Conservation (phyloP, 2,329 filamentous ascomycete species). For the Torrubiellomyces zombiae region DNA sequence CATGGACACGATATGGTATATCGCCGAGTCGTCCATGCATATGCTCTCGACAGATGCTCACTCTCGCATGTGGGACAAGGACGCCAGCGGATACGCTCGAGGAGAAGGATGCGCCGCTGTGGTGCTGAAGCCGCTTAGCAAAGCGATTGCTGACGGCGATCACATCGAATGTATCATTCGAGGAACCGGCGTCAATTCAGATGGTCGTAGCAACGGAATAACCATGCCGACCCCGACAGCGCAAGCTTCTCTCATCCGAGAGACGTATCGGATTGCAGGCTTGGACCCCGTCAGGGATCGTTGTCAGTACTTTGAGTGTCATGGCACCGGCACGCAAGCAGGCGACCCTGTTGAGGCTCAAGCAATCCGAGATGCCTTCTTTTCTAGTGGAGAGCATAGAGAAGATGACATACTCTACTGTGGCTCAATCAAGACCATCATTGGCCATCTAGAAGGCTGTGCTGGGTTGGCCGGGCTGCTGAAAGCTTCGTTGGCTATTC, state of each 20-base stretch:
- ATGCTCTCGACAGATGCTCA: constrained; percentile 20
- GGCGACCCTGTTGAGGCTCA: constrained; percentile 30
- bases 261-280: constrained; percentile 20
- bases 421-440: constrained; percentile 4
- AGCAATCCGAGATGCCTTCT: constrained; percentile 23
- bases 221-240: constrained; percentile 18
- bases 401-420: background rate
- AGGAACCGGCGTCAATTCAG: constrained; percentile 9
- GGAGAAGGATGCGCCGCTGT: constrained; percentile 33
- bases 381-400: constrained; percentile 2
- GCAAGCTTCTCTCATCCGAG: constrained; percentile 20
- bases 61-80: constrained; percentile 22
- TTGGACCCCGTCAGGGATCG: constrained; percentile 16
- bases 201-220: constrained; percentile 7
- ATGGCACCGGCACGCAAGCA: constrained; percentile 21
- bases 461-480: constrained; percentile 11
- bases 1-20: background rate
- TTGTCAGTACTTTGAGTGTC: constrained; percentile 25
- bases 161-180: constrained; percentile 10
- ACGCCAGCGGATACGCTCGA: constrained; percentile 32
- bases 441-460: constrained; percentile 11
- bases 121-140: constrained; percentile 26
- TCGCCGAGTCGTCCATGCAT: constrained; percentile 8
- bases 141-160: constrained; percentile 20
- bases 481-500: constrained; percentile 10